Base-by-base conservation (phyloP, 2,329 filamentous ascomycete genomes). In the Chrysoporthe austroafricana region DNA sequence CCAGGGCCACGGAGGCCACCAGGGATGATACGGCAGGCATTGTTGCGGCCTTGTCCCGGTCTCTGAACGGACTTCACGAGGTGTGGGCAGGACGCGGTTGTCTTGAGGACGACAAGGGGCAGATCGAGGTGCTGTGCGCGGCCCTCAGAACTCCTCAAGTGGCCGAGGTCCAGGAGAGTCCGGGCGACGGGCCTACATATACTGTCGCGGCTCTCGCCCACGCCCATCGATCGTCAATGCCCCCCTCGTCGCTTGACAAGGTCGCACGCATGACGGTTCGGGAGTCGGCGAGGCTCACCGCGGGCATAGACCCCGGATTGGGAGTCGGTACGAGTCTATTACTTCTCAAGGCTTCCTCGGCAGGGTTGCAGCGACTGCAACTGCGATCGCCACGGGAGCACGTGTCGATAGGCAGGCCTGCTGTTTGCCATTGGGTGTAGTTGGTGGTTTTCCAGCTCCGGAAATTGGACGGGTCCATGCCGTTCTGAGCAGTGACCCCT, bases 1-100 rank as follows among this genome's bases (percentile, higher is more conserved):
- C 69, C 26, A 71, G 44, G 56, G 65, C 66, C 64, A 68, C 13
- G 34, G 57, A 66, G 46, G 63, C 64, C 58, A 60, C 64, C 26
- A 61, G 13, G 36, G 60, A 16, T 8, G 62, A 63, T 56, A 44
- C 62, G 32, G 58, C 52, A 62, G 65, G 46, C 68, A 69, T 69
- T 16, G 46, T 46, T n/a, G 60, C 9, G 2, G 6, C 44, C 56
- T 39, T 39, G 21, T 44, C n/a, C 26, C 34, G 14, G 5, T 32
- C 21, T 16, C 21, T 44, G n/a, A 50, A 57, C 32, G 42, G 48
- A 48, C 44, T 14, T 58, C 14, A 34, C 21, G 21, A 63, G 3
- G 11, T 18, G 43, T 13, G 36, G 32, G 43, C n/a, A n/a, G 18
- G 13, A 42, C 14, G 32, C 5, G 42, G 43, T 34, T 26, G 58